Base-by-base conservation (phyloP, 129 eudicot genomes). In the Artemisia tridentata region DNA sequence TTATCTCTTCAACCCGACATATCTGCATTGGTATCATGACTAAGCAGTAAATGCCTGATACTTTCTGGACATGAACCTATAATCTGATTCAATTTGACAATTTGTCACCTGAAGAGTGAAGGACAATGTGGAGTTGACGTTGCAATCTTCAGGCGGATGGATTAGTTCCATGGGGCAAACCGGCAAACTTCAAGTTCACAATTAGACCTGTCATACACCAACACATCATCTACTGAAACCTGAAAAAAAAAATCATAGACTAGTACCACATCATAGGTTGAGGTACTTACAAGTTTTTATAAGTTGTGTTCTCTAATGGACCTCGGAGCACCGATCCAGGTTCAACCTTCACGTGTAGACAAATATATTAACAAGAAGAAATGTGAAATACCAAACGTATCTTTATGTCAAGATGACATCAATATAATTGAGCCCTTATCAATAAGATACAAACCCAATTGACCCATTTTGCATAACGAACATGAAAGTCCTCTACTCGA, bases 61-160 rank as follows among this genome's bases (percentile, higher is more conserved):
- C 56, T 51, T 17, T 15, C 56, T 51, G 5, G 18, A 17, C 56
- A 51, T 15, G 18, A 14, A 51, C 7, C n/a, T 51, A 51, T 51
- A 23, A 56, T 63, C 20, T 21, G 60, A 61, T 67, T 77, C 51
- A 79, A 45, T 79, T 66, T 64, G 48, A 77, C 23, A 67, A 77
- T 56, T 60, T 53, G 77, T 78, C 81, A 91, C 96, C 92, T 91
- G 96, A 69, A 91, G 86, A 78, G 97, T 91, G 81, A 91, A 91
- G 74, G 92, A 59, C 74, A 91, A 75, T 55, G 97, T 77, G 65
- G 97, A 87, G 80, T 91, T 91, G 70, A 91, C 92, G 14, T 83
- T 88, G 88, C 97, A 91, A 78, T 91, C 96, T 81, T 91, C 96
- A 61, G 92, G 96, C 50, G 92, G 97, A 78, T 87, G 90, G 76